phyloP scores from a whole-genome alignment of 805 yeast species.

The Ogataea corticis region DNA sequence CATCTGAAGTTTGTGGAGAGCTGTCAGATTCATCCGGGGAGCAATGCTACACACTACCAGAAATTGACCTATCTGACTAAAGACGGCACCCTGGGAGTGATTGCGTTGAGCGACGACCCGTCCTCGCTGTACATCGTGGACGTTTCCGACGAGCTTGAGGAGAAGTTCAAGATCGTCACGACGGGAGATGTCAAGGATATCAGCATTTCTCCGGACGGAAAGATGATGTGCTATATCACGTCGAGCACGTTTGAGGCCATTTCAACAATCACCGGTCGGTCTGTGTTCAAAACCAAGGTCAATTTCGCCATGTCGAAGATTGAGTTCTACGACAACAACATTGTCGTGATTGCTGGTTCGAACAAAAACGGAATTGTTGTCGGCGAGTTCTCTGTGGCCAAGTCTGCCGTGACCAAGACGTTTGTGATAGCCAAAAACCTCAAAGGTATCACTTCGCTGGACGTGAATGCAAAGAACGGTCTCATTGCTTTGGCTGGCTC shows the following conservation, averaged over 20 bases:
- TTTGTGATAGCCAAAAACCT: conserved; percentile 46
- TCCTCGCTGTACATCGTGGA: conserved; percentile 63
- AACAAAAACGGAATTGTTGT: conserved; percentile 45
- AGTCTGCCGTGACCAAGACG: conserved; percentile 43
- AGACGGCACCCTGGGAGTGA: conserved; percentile 63
- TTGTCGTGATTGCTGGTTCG: conserved; percentile 45
- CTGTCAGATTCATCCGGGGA: conserved; percentile 55
- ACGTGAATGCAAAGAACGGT: conserved; percentile 37
- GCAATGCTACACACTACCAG: conserved; percentile 56
- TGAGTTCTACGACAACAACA: conserved; percentile 35
- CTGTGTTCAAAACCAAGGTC: conserved; percentile 31
- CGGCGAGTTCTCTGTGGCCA: conserved; percentile 44
- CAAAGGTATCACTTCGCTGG: conserved; percentile 58
- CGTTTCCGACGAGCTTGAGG: conserved; percentile 49
- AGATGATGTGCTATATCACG: conserved; percentile 64
- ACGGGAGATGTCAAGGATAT: conserved; percentile 61
- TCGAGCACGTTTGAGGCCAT: conserved; percentile 51
- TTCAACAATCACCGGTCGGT: conserved; percentile 48
- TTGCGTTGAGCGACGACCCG: conserved; percentile 68
- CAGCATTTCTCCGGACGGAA: conserved; percentile 66
- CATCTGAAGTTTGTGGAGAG: conserved; percentile 62
- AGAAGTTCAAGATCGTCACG: conserved; percentile 54
- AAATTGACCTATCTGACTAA: conserved; percentile 59
- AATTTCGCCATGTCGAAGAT: conserved; percentile 33
- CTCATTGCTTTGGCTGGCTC: conserved; percentile 60